Evolutionary conservation across 2,329 filamentous ascomycete species (phyloP).

Genomic region (Penicillium sp.): DNA sequence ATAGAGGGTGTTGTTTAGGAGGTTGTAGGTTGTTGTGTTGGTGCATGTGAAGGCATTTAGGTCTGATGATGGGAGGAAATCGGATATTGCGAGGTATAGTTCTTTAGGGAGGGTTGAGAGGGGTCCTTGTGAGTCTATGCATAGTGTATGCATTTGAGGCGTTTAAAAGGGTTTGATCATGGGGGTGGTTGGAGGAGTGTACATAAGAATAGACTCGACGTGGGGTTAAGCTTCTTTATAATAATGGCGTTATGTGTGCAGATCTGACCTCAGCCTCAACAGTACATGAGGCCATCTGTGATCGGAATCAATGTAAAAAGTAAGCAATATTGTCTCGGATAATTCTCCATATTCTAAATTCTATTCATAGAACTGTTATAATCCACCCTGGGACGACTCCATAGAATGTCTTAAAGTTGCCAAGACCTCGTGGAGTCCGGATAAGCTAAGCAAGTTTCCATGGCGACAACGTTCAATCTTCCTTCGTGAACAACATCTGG

Average conservation of each 20-base stretch:
- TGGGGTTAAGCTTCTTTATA: constrained; percentile 2
- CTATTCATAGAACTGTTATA: neutral
- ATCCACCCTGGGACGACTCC: neutral
- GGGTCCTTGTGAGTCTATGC: neutral
- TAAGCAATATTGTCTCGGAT: neutral
- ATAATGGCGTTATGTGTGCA: neutral
- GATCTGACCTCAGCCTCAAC: neutral
- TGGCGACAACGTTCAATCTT: constrained; percentile 6
- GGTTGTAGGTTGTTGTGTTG: constrained; percentile 12
- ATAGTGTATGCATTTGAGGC: constrained; percentile 8
- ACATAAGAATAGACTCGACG: neutral
- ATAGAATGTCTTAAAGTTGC: constrained; percentile 1
- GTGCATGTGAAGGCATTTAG: constrained; percentile 20
- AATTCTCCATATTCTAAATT: neutral
- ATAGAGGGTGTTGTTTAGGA: constrained; percentile 22
- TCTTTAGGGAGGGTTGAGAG: constrained; percentile 16
- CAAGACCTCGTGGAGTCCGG: constrained; percentile 2
- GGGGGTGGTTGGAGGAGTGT: neutral
- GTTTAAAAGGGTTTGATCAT: neutral
- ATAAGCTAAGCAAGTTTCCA: constrained; percentile 10
- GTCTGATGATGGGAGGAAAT: constrained; percentile 13
- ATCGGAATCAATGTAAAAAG: neutral
- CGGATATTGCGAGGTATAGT: constrained; percentile 17
- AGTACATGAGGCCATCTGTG: neutral
- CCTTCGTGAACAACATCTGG: constrained; percentile 4